Base-by-base conservation (phyloP, 2,329 filamentous ascomycete genomes). In the Leptographium flavum region DNA sequence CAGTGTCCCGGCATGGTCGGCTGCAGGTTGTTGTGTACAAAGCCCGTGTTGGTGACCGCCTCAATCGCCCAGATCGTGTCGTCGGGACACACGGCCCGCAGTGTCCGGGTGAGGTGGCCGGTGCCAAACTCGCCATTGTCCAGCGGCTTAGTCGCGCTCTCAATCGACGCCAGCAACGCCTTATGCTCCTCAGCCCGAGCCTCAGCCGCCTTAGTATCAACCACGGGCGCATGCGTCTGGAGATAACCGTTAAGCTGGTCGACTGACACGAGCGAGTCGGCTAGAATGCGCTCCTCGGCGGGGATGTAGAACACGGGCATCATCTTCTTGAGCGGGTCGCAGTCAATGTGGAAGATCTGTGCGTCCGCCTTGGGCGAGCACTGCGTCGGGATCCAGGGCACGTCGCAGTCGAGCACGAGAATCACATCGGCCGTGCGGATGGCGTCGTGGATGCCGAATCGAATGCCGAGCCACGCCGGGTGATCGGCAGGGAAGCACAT, bases 361-460 rank as follows among this genome's bases (percentile, higher is more conserved):
- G 72, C 71, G 15, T 69, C 66, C 3, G 64, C 59, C 2, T 60
- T 60, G 0, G 78, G 78, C 51, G 67, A 68, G 60, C 74, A 78
- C 15, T 78, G 76, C 0, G 86, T 92, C n/a, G 81, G 79, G 45
- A 95, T 87, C 87, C 87, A 95, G 0, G 88, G 88, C 0, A 94
- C 87, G 57, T 95, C 88, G 51, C 87, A 93, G 60, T 95, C 83
- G 22, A 94, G 58, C 3, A 94, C 81, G 1, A 95, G 53, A 48
- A 95, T 93, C 11, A 87, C 75, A 58, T 95, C 90, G 0, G 88
- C 86, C 0, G 76, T 76, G 47, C 70, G 73, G 57, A 94, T 84
- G 36, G 71, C 69, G 2, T 84, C 76, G 43, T 94, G 83, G 3
- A 74, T 70, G 3, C 86, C 86, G 54, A 80, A 93, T 37, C 79